A percentile compares a stretch with the other conserved stretches of the same genome.
Evolutionary conservation across 2,329 filamentous ascomycete genomes (phyloP).

Genomic region (Parastagonospora nodorum): DNA sequence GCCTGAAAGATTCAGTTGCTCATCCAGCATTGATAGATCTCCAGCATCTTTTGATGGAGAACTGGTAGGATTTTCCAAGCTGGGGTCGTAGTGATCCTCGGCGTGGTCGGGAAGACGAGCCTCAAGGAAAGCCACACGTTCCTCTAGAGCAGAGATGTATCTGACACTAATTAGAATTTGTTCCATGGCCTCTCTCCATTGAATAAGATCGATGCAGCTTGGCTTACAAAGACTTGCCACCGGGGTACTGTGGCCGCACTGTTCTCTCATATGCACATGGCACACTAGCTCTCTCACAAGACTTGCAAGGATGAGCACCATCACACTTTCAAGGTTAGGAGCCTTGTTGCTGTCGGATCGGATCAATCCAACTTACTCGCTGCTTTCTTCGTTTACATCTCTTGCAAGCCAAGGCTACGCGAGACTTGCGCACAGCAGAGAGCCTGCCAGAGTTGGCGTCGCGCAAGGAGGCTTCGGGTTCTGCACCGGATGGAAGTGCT

Average conservation of each 20-base stretch:
- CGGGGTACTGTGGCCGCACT: constrained; percentile 31
- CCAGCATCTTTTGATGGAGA: too few species aligned
- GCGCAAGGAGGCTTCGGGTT: constrained; percentile 5
- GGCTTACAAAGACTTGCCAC: constrained; percentile 31
- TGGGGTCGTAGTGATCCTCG: constrained; percentile 25
- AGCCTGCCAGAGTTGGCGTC: constrained; percentile 2
- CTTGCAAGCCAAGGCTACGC: constrained; percentile 30
- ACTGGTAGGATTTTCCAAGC: not conserved
- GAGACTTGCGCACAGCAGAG: constrained; percentile 18
- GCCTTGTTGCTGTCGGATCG: too few species aligned
- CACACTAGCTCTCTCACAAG: constrained; percentile 23
- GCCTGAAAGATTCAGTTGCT: not conserved
- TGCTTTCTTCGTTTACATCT: constrained; percentile 35
- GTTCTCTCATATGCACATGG: constrained; percentile 31
- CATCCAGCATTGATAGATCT: too few species aligned
- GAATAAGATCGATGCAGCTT: not conserved
- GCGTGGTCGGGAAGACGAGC: constrained; percentile 31
- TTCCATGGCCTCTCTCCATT: too few species aligned
- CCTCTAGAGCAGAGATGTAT: constrained; percentile 33
- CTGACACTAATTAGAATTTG: constrained; percentile 4
- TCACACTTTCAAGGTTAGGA: constrained; percentile 21
- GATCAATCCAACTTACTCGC: constrained; percentile 16
- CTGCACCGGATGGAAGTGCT: constrained; percentile 6
- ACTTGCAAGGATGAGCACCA: constrained; percentile 26
- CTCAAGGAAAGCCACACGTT: constrained; percentile 33